Evolutionary conservation across 805 yeast species (phyloP).

Genomic region (Wickerhamomyces bovis): DNA sequence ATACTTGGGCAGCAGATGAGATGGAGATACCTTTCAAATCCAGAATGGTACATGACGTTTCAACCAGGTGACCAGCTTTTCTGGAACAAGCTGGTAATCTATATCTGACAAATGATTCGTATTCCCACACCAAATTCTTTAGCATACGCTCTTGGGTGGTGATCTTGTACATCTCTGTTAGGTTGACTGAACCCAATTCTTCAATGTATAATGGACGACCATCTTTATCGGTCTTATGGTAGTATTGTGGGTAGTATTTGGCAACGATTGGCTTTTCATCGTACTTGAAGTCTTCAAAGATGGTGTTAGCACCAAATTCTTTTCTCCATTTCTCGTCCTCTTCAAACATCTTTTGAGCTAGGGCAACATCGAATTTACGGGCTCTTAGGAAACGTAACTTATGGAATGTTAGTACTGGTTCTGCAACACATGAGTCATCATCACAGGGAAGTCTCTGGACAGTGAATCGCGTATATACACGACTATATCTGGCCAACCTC

Average conservation of each 20-base stretch:
- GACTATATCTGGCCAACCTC: not conserved
- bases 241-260: constrained; percentile 89
- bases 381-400: constrained; percentile 83
- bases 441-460: not conserved
- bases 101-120: constrained; percentile 78
- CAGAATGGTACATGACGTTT: constrained; percentile 93
- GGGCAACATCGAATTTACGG: constrained; percentile 80
- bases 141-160: constrained; percentile 96
- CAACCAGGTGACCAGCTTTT: constrained; percentile 67
- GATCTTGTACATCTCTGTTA: constrained; percentile 85
- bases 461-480: too few relatives aligned
- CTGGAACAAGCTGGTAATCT: constrained; percentile 95
- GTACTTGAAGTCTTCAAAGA: constrained; percentile 82
- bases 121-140: constrained; percentile 94
- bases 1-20: constrained; percentile 75
- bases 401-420: not conserved
- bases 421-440: not conserved
- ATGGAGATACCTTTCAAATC: constrained; percentile 93
- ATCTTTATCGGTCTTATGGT: constrained; percentile 93
- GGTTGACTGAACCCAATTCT: constrained; percentile 86
- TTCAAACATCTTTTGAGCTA: constrained; percentile 76
- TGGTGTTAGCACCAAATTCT: constrained; percentile 80
- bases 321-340: constrained; percentile 91
- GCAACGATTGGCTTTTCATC: constrained; percentile 92
- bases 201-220: constrained; percentile 96